Conservation (phyloP, 768 basidiomycete species). For the Lactarius quietus region DNA sequence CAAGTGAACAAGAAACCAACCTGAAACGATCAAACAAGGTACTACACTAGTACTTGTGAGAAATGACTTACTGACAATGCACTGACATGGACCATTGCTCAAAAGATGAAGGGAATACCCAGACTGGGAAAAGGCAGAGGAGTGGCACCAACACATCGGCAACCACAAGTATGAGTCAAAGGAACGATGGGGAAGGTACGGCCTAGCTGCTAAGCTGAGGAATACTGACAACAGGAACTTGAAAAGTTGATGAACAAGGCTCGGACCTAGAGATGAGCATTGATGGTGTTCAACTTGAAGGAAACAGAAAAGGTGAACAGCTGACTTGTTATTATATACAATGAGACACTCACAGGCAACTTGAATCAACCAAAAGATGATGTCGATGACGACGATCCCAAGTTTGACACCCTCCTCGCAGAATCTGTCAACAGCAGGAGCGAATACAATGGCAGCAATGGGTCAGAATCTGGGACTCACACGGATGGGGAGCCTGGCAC, state of each 20-base stretch:
- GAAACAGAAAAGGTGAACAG: no score
- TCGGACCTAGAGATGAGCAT: background rate
- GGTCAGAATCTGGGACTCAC: background rate
- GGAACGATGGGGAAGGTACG: no score
- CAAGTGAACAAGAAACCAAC: background rate
- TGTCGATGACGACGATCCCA: background rate
- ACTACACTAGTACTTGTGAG: background rate
- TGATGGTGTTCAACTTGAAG: no score
- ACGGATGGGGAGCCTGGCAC: background rate
- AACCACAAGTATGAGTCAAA: no score
- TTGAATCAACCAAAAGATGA: no score
- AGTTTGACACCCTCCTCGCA: background rate
- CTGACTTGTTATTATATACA: background rate
- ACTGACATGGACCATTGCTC: background rate
- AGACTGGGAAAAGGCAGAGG: no score
- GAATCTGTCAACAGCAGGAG: background rate
- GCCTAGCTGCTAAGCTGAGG: no score
- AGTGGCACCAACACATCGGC: no score
- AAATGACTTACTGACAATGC: no score
- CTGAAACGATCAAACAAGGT: background rate
- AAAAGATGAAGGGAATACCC: no score
- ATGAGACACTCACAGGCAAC: background rate
- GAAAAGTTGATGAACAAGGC: no score
- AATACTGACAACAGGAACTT: no score
- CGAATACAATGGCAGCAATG: background rate